Base-by-base conservation (phyloP, 192 early-diverging fungal species). In the Linnemannia schmuckeri region DNA sequence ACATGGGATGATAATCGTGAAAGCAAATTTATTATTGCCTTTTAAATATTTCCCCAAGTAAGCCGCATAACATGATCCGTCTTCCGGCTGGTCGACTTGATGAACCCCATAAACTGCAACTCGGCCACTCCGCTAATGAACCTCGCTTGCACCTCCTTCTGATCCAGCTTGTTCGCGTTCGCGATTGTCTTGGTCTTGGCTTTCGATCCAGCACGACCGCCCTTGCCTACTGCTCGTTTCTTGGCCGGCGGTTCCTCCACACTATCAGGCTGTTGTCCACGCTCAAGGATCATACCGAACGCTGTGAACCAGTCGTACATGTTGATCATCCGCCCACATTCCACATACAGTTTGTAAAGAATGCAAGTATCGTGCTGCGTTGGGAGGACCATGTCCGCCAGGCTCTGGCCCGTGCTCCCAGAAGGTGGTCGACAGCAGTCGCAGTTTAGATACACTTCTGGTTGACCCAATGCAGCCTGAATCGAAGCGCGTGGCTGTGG, bases 321-420 rank as follows among this genome's bases (percentile, higher is more conserved):
- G 82, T 99, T 99, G 88, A 99, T 98, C 91, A 99, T 89, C 76
- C 95, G 92, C 5, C 97, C 97, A 85, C 96, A 99, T 77, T 99
- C 97, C 9, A 95, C 90, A 88, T 98, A 97, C 18, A 99, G 91
- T 66, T 94, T 93, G 83, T 99, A 99, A 10, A 96, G 88, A 52
- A 99, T 96, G 89, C 94, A 95, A 0, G 95, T 96, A 86, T 99
- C 98, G 70, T 96, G 91, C 83, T 95, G 92, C 41, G 92, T 93
- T 1, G 94, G 90, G 72, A 90, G 55, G 30, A 98, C 82, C 69
- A 82, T 42, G 3, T 87, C 88, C 35, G 77, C 77, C 46, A 66
- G 57, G 13, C 85, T 47, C 8, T 61, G 7, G 35, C 47, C 82
- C 35, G 87, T 75, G 20, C 81, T 57, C 15, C 75, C 70, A 0